Conservation (phyloP, 139 green algal species). For the Ulvella scutata region DNA sequence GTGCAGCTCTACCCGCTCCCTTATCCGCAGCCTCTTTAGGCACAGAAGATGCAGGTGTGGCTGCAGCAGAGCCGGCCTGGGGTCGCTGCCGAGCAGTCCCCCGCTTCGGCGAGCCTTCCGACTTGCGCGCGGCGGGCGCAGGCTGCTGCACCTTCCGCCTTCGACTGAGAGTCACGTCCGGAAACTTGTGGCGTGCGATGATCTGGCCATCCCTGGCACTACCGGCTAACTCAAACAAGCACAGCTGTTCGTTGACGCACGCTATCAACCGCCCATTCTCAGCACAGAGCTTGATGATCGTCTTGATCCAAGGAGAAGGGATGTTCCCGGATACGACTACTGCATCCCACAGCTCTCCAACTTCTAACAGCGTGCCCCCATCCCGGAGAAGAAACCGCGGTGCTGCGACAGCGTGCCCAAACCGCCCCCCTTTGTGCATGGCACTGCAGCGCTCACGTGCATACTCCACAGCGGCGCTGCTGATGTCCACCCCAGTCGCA, state of each 20-base stretch:
- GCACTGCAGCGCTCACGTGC: not conserved
- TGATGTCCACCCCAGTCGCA: slow-evolving; percentile 12
- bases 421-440: not conserved
- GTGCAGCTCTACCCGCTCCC: not conserved
- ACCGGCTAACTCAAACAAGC: not conserved
- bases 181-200: not conserved
- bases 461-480: not conserved
- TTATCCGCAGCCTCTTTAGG: not conserved
- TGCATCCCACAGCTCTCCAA: not conserved
- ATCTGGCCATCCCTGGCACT: not conserved
- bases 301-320: slow-evolving; percentile 1
- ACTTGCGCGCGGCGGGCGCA: not conserved
- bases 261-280: not conserved
- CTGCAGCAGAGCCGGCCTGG: not conserved
- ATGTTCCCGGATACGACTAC: not conserved
- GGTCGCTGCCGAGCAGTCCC: no score
- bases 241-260: not conserved
- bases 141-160: not conserved
- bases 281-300: not conserved
- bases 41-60: not conserved
- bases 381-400: not conserved
- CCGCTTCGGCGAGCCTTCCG: no score
- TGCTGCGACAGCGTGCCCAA: not conserved
- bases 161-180: not conserved
- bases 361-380: not conserved